phyloP scores from a whole-genome alignment of 2,329 filamentous ascomycete species.

The Lomentospora prolificans region DNA sequence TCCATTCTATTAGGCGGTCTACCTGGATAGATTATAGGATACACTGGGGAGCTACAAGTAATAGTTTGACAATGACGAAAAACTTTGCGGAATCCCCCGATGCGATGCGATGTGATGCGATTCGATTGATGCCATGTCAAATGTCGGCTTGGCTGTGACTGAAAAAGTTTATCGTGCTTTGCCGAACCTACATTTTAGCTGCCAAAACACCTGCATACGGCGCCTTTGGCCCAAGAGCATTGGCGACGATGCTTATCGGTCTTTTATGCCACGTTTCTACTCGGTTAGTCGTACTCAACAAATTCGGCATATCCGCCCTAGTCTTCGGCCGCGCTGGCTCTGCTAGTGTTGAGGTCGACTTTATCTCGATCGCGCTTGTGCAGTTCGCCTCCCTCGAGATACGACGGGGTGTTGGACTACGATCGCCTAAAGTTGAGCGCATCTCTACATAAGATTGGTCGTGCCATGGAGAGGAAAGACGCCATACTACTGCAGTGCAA shows the following conservation, averaged over 20 bases:
- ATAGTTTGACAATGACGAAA: background rate
- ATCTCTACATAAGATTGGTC: background rate
- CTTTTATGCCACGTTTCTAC: background rate
- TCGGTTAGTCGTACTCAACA: background rate
- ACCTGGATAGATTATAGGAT: background rate
- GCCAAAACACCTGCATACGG: no score
- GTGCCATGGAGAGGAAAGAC: background rate
- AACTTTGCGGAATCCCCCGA: background rate
- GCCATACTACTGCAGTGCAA: background rate
- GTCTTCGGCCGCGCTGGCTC: background rate
- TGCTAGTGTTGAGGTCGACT: background rate
- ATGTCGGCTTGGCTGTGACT: no score
- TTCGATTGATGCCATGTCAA: no score
- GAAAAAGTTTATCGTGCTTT: no score
- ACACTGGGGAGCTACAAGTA: no score
- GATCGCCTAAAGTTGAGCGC: background rate
- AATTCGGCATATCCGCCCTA: background rate
- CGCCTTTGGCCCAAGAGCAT: no score
- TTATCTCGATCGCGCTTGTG: background rate
- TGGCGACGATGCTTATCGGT: background rate
- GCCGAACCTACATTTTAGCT: no score
- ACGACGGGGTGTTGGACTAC: background rate
- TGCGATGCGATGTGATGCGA: no score
- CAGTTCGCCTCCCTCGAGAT: no score
- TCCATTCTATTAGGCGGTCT: no score